Conservation (phyloP, 78 protist genomes). For the Thecamonas trahens region DNA sequence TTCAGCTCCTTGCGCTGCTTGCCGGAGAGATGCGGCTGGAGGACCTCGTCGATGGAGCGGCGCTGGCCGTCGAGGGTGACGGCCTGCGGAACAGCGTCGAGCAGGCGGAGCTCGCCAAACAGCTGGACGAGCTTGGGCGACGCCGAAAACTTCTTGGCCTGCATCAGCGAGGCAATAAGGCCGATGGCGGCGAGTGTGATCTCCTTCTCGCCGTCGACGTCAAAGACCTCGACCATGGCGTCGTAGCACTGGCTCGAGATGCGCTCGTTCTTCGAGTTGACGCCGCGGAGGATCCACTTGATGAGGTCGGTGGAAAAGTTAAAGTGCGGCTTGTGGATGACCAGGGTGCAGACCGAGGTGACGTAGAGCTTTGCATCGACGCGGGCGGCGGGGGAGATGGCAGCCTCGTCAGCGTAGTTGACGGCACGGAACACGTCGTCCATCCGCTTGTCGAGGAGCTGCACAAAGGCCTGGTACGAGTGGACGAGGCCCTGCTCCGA, state of each 20-base stretch:
- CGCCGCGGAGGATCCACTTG: background rate
- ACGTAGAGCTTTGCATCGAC: background rate
- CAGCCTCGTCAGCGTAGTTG: background rate
- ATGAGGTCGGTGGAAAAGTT: conserved; percentile 28
- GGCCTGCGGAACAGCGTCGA: background rate
- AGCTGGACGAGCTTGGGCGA: background rate
- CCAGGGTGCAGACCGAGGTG: background rate
- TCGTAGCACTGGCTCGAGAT: no score
- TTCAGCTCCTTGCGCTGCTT: background rate
- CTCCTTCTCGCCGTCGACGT: background rate
- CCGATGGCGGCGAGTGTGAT: background rate
- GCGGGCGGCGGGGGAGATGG: background rate
- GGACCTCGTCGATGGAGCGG: background rate
- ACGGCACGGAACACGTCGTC: background rate
- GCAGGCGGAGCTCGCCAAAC: background rate
- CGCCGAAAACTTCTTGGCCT: background rate
- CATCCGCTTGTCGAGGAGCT: conserved; percentile 1
- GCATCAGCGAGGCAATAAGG: background rate
- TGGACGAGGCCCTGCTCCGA: conserved; percentile 16
- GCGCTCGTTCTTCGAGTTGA: background rate
- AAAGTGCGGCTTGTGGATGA: conserved; percentile 10
- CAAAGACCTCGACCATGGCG: no score
- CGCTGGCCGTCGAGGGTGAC: background rate
- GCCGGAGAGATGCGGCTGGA: background rate
- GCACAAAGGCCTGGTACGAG: conserved; percentile 21